Base-by-base conservation (phyloP, 306 rosid genomes). In the Glycyrrhiza uralensis region DNA sequence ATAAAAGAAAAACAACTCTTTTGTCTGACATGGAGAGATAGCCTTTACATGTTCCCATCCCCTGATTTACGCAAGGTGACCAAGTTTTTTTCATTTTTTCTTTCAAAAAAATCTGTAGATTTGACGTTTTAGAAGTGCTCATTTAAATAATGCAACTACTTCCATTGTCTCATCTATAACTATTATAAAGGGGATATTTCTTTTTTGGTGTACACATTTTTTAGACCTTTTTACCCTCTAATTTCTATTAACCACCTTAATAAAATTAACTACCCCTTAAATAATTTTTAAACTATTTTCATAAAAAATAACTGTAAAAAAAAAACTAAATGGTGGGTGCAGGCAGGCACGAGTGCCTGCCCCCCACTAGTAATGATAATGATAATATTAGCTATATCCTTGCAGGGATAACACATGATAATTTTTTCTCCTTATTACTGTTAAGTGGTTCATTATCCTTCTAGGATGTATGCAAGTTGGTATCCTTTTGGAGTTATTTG, bases 401-500 rank as follows among this genome's bases (percentile, higher is more conserved):
- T n/a, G 12, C 36, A 32, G 35, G 56, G 52, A 68, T 63, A 58
- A 38, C 23, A 66, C 50, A 46, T 47, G 36, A 57, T 19, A 56
- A 23, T 36, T 55, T 68, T 64, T 5, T 6, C 5, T 29, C 4
- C 49, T 20, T 23, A 7, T 54, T 55, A 14, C 11, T 50, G 13
- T 63, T 67, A 71, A 47, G 52, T 55, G 73, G 45, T 71, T 76
- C 56, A 54, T 58, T 20, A 38, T 83, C 54, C 47, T 17, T 41
- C 76, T 42, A 12, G 28, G 59, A 49, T 63, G 61, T 13, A 24
- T 45, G 69, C 65, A 35, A 61, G 66, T 62, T 74, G 82, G 67
- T 62, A 19, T 35, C 39, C 35, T 71, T 78, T 65, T 77, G 69
- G 79, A 67, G 72, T 44, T 78, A 73, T 83, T 79, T 70, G 50